These are phyloP conservation scores for Boletellus ananas DNA, from an alignment of 768 basidiomycete species.

Conservation along the genomic window DNA sequence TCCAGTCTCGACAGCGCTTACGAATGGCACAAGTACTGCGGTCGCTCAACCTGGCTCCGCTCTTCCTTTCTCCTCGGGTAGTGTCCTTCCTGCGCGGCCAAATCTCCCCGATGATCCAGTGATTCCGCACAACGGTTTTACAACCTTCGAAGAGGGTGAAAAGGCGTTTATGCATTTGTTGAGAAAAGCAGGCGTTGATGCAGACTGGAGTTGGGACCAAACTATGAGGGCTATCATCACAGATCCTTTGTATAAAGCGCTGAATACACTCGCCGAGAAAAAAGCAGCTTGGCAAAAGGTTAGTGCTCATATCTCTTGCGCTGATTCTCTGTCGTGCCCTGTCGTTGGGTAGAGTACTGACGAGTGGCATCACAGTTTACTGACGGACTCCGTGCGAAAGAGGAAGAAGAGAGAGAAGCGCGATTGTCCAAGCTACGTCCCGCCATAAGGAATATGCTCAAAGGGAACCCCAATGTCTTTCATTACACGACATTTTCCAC, in stretches of 20 bases:
- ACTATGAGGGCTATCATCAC: constrained; percentile 98
- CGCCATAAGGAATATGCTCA: constrained; percentile 80
- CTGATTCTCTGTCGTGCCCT: background rate
- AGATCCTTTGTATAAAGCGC: constrained; percentile 93
- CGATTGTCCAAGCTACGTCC: constrained; percentile 84
- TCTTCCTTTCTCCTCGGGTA: constrained; percentile 57
- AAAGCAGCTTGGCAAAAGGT: constrained; percentile 94
- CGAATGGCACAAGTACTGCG: constrained; percentile 44
- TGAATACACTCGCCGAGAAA: constrained; percentile 92
- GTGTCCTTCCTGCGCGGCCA: constrained; percentile 67
- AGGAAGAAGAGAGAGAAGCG: constrained; percentile 81
- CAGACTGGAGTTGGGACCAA: constrained; percentile 96
- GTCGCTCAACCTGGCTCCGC: constrained; percentile 51
- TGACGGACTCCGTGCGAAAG: constrained; percentile 69
- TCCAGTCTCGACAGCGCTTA: constrained; percentile 37
- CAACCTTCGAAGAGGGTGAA: constrained; percentile 85
- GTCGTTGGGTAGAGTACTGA: constrained; percentile 5
- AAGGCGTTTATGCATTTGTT: constrained; percentile 91
- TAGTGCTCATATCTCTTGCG: constrained; percentile 17
- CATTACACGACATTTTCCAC: constrained; percentile 90
- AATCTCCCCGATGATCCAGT: constrained; percentile 83
- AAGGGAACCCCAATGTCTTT: constrained; percentile 82
- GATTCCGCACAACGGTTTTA: constrained; percentile 87
- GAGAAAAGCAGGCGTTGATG: constrained; percentile 85
- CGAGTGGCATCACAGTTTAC: constrained; percentile 49